Percentiles rank a stretch among this genome's conserved stretches.
These are phyloP conservation scores for Termitomyces sp. DNA, from an alignment of 768 basidiomycete genomes.

Conservation along the genomic window DNA sequence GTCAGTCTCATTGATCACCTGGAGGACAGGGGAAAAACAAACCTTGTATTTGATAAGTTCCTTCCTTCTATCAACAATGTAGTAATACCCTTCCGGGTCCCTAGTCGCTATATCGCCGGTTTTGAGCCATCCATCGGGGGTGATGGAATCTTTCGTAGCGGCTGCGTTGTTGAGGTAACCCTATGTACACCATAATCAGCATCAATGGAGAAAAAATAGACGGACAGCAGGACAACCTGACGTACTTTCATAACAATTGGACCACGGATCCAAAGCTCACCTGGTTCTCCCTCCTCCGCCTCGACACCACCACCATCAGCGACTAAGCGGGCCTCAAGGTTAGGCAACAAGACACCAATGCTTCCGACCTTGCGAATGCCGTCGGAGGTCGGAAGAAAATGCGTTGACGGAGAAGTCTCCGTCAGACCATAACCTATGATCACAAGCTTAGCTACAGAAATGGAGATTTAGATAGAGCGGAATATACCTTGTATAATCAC, in stretches of 20 bases:
- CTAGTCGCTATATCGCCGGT: constrained; percentile 76
- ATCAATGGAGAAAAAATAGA: background rate
- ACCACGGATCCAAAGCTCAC: constrained; percentile 81
- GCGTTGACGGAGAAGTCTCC: constrained; percentile 73
- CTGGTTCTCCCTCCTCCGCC: constrained; percentile 48
- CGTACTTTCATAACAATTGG: constrained; percentile 73
- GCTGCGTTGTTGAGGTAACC: constrained; percentile 71
- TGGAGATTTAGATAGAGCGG: too few relatives aligned
- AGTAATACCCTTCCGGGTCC: constrained; percentile 67
- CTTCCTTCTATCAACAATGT: constrained; percentile 69
- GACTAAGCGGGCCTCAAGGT: constrained; percentile 70
- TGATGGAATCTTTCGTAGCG: constrained; percentile 68
- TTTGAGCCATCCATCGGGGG: constrained; percentile 77
- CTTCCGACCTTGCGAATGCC: constrained; percentile 50
- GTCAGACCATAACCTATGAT: constrained; percentile 67
- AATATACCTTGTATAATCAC: constrained; percentile 21
- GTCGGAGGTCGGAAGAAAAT: constrained; percentile 42
- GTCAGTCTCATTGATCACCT: background rate
- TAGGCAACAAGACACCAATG: constrained; percentile 66
- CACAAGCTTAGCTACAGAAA: background rate
- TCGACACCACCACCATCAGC: constrained; percentile 50
- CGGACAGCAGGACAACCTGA: background rate
- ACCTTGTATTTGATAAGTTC: constrained; percentile 77
- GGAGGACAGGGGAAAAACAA: background rate
- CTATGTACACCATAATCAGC: constrained; percentile 21